These are phyloP conservation scores for Paracoccidioides brasiliensis DNA, from an alignment of 2,329 filamentous ascomycete genomes.

Conservation along the genomic window DNA sequence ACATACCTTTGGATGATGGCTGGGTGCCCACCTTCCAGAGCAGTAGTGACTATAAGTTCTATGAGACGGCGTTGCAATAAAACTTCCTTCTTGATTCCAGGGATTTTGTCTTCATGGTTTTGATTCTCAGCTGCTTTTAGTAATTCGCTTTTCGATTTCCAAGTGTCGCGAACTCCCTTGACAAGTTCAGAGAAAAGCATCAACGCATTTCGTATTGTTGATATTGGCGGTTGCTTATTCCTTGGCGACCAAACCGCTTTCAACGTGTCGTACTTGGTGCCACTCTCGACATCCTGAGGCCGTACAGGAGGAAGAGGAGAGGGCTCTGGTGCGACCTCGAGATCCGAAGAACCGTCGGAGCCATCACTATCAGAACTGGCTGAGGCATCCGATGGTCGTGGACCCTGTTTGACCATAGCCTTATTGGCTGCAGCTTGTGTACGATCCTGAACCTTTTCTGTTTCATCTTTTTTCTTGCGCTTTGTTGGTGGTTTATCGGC, in stretches of 20 bases:
- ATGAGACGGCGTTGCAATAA: slow-evolving; percentile 45
- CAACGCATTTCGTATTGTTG: slow-evolving; percentile 43
- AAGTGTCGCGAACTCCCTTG: slow-evolving; percentile 46
- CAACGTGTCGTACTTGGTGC: slow-evolving; percentile 45
- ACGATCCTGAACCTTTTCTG: slow-evolving; percentile 3
- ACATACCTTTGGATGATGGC: slow-evolving; percentile 40
- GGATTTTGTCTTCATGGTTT: slow-evolving; percentile 41
- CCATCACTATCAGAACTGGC: slow-evolving; percentile 38
- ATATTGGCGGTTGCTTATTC: slow-evolving; percentile 36
- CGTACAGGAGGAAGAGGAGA: slow-evolving; percentile 42
- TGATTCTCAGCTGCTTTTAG: slow-evolving; percentile 46
- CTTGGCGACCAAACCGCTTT: slow-evolving; percentile 48
- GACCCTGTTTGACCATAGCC: slow-evolving; percentile 11
- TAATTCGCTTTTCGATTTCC: slow-evolving; percentile 45
- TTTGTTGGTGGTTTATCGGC: slow-evolving; percentile 8
- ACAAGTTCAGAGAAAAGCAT: slow-evolving; percentile 47
- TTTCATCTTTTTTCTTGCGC: slow-evolving; percentile 7
- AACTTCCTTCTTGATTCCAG: slow-evolving; percentile 43
- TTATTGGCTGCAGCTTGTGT: slow-evolving; percentile 13
- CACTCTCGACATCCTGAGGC: slow-evolving; percentile 40
- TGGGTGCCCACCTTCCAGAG: slow-evolving; percentile 33
- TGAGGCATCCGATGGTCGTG: slow-evolving; percentile 28
- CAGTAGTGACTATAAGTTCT: slow-evolving; percentile 36
- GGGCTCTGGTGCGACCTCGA: slow-evolving; percentile 40
- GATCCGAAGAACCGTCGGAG: slow-evolving; percentile 37